Evolutionary conservation across 352 stramenopile species (phyloP).

Genomic region (Pythium rishiriense): DNA sequence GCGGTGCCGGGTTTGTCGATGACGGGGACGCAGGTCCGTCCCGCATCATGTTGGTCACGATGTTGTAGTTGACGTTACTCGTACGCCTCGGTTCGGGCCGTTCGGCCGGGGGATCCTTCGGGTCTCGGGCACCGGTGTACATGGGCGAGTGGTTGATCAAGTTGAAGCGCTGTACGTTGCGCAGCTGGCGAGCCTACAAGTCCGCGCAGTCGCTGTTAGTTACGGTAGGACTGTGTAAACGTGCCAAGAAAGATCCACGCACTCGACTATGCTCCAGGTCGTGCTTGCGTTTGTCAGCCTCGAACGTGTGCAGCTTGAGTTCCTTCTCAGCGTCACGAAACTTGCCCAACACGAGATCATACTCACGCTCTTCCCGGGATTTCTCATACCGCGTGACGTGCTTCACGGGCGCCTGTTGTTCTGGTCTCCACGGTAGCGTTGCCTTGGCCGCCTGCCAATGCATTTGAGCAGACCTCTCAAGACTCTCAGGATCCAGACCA

Average conservation of each 20-base stretch:
- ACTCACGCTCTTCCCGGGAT: conserved; percentile 66
- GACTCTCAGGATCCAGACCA: too few relatives aligned
- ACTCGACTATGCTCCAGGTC: conserved; percentile 47
- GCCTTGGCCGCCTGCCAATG: conserved; percentile 49
- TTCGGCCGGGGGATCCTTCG: conserved; percentile 29
- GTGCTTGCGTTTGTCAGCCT: conserved; percentile 36
- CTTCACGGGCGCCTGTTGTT: conserved; percentile 54
- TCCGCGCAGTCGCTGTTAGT: too few relatives aligned
- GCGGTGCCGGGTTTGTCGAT: not conserved
- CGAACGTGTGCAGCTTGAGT: conserved; percentile 29
- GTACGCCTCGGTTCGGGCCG: conserved; percentile 36
- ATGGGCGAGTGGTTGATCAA: conserved; percentile 65
- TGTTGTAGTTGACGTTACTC: conserved; percentile 51
- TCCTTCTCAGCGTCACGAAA: conserved; percentile 66
- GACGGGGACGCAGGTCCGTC: conserved; percentile 6
- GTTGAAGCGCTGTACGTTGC: conserved; percentile 61
- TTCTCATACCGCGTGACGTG: conserved; percentile 74
- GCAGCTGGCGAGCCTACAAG: conserved; percentile 56
- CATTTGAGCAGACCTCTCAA: too few relatives aligned
- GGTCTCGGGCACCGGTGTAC: conserved; percentile 47
- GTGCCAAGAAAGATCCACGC: not conserved
- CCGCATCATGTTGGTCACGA: conserved; percentile 50
- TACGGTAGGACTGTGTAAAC: not conserved
- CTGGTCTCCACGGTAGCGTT: conserved; percentile 54
- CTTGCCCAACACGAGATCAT: conserved; percentile 65